Conservation (phyloP, 306 rosid species). For the Parietaria judaica region DNA sequence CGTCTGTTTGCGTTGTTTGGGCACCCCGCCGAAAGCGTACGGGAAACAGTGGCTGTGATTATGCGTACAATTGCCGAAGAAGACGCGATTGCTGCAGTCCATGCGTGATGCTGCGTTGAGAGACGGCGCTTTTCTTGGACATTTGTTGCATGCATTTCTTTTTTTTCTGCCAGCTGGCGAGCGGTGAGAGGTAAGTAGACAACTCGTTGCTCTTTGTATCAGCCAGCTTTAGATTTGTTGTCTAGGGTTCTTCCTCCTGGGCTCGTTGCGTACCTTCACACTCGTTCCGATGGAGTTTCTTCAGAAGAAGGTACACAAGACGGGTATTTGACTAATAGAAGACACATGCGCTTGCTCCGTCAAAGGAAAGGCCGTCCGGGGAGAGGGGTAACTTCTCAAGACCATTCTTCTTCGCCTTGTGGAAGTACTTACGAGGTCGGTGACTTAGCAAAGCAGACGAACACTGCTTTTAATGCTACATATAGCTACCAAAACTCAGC, state of each 20-base stretch:
- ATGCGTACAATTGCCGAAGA: conserved; percentile 99
- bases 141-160: conserved; percentile 83
- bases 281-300: conserved; percentile 67
- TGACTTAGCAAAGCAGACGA: conserved; percentile 54
- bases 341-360: conserved; percentile 79
- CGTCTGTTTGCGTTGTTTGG: conserved; percentile 97
- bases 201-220: conserved; percentile 96
- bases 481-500: conserved; percentile 40
- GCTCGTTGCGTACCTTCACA: conserved; percentile 95
- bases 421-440: conserved; percentile 52
- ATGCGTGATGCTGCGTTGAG: conserved; percentile 99
- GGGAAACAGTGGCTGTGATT: conserved; percentile 93
- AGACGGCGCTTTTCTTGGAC: conserved; percentile 95
- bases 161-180: conserved; percentile 68
- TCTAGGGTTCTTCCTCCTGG: conserved; percentile 98
- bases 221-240: conserved; percentile 81
- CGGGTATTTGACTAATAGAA: conserved; percentile 59
- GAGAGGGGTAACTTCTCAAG: conserved; percentile 64
- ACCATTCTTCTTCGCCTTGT: conserved; percentile 49
- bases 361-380: conserved; percentile 79
- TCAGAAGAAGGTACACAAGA: conserved; percentile 60
- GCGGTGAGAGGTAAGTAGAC: conserved; percentile 89
- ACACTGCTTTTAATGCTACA: conserved; percentile 32
- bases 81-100: conserved; percentile 97
- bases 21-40: conserved; percentile 95